Evolutionary conservation across 75 land plant species (phyloP), one percentile per base, ranked within the genome.

Genomic region (Pseudotsuga menziesii): DNA sequence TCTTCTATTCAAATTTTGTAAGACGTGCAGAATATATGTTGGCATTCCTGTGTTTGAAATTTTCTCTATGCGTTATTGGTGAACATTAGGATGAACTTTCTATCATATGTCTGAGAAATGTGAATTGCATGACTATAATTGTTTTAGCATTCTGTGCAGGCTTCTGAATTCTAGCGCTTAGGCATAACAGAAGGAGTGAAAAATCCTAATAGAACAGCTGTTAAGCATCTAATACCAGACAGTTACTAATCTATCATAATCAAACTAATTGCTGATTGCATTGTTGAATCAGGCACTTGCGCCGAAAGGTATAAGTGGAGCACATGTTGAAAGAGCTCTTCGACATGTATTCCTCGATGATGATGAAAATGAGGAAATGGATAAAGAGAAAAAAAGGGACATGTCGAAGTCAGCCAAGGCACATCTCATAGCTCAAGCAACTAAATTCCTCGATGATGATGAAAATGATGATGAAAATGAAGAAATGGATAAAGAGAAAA

Each of bases 351-450:
- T 94, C 58, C 57, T 74, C 56, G 83, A 80, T 35, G 77, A 76
- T 72, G 88, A 83, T 63, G 39, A 32, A 29, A 29, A 29, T 29
- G 67, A 64, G 4, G 35, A 32, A 32, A 64, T 0, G 39, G 41
- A 64, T 16, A 75, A 86, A 73, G 83, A 78, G 13, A 79, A 72
- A 44, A 66, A 17, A 41, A 67, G 79, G 80, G 91, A 88, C 41
- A 79, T 94, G 90, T 90, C 95, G 26, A 81, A 84, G 72, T 48
- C 54, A 57, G 82, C 93, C 36, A 73, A 85, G 73, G 90, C 90
- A 67, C 93, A 77, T 54, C 88, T 94, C n/a, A 80, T 83, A 61
- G 82, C 62, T 61, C 89, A 88, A 75, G 91, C 90, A 20, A 75
- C 86, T 15, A 86, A 86, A 75, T n/a, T n/a, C n/a, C n/a, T n/a